phyloP scores from a whole-genome alignment of 1,139 yeast genomes.

The Kluyveromyces sp. region DNA sequence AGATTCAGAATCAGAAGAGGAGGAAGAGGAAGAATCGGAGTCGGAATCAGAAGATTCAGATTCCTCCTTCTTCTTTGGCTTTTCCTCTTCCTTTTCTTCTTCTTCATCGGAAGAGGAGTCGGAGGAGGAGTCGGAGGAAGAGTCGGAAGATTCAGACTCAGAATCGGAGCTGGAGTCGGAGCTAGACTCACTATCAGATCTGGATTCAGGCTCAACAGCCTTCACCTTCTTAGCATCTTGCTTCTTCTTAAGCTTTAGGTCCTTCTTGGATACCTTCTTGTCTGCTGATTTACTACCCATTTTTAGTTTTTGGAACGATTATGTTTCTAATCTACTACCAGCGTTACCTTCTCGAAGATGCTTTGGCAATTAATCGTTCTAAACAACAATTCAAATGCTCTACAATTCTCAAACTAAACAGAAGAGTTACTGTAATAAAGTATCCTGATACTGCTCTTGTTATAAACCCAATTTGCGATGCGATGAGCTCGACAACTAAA shows the following conservation, averaged over 20 bases:
- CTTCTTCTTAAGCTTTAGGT: constrained; percentile 9
- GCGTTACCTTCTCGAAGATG: no score
- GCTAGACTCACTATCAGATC: not conserved
- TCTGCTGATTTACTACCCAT: constrained; percentile 12
- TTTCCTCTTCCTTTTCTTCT: constrained; percentile 26
- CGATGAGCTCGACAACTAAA: constrained; percentile 2
- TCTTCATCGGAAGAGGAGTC: constrained; percentile 13
- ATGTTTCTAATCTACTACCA: no score
- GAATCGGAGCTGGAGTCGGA: constrained; percentile 7
- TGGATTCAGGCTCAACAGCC: constrained; percentile 1
- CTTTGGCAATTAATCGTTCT: no score
- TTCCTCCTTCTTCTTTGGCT: constrained; percentile 10
- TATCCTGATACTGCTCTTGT: not conserved
- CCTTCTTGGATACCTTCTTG: constrained; percentile 27
- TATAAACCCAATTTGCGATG: not conserved
- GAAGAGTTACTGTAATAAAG: no score
- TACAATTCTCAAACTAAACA: no score
- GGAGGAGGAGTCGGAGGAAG: constrained; percentile 11
- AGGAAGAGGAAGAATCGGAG: constrained; percentile 14
- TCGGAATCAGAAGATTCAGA: constrained; percentile 9
- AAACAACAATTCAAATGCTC: no score
- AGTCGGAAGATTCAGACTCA: constrained; percentile 1
- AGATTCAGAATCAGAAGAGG: constrained; percentile 19
- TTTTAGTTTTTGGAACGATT: no score
- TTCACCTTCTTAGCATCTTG: constrained; percentile 10